Percentiles rank a stretch among this genome's conserved stretches.
These are phyloP conservation scores for Penicillium canescens DNA, from an alignment of 495 filamentous ascomycete genomes.

Conservation along the genomic window DNA sequence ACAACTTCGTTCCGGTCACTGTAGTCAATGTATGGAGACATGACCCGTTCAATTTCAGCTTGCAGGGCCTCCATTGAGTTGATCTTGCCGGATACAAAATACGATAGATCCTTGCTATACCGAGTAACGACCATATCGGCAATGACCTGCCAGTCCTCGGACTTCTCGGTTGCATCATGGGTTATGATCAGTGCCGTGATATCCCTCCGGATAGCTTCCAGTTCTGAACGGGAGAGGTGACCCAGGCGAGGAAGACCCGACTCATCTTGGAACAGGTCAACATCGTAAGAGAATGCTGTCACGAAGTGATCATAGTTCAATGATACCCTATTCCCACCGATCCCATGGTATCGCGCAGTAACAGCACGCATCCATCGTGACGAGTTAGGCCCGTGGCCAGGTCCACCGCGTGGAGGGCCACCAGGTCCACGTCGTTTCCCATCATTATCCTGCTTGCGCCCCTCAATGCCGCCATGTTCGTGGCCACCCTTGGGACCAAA, in stretches of 20 bases:
- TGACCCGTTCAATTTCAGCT: conserved; percentile 43
- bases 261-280: conserved; percentile 49
- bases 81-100: conserved; percentile 42
- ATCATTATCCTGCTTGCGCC: conserved; percentile 7
- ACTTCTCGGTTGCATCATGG: conserved; percentile 13
- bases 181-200: conserved; percentile 38
- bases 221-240: conserved; percentile 31
- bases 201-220: conserved; percentile 43
- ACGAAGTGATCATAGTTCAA: conserved; percentile 64
- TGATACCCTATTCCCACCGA: conserved; percentile 52
- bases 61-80: conserved; percentile 33
- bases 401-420: neutral
- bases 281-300: conserved; percentile 53
- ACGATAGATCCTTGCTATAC: conserved; percentile 53
- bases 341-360: conserved; percentile 57
- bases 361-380: conserved; percentile 40
- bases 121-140: conserved; percentile 61
- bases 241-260: conserved; percentile 47
- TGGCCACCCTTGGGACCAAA: neutral
- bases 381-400: conserved; percentile 2
- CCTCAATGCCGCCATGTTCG: neutral
- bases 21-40: conserved; percentile 54
- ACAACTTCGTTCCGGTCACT: conserved; percentile 28
- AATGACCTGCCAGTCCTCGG: conserved; percentile 60
- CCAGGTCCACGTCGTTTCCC: conserved; percentile 10